These are phyloP conservation scores for Astrocystis sublimbata DNA, from an alignment of 495 filamentous ascomycete species.

Conservation along the genomic window DNA sequence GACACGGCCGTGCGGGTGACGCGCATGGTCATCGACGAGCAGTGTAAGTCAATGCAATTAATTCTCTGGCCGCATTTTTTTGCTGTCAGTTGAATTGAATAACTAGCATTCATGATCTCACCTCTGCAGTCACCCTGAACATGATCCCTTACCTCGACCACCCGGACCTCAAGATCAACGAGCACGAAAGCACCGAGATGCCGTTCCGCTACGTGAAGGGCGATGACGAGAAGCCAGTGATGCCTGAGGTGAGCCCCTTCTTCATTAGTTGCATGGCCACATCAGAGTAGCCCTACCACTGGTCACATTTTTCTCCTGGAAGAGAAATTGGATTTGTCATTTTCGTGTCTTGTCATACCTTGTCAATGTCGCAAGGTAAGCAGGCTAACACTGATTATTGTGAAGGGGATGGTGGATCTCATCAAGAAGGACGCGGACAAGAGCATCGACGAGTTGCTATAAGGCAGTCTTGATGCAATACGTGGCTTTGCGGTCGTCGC, in stretches of 20 bases:
- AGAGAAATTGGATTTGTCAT: too few relatives aligned
- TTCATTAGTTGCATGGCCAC: background rate
- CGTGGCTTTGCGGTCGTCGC: background rate
- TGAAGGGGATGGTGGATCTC: conserved; percentile 89
- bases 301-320: too few relatives aligned
- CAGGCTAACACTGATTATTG: conserved; percentile 10
- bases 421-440: conserved; percentile 95
- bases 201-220: conserved; percentile 92
- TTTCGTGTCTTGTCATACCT: background rate
- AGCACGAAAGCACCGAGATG: conserved; percentile 94
- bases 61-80: too few relatives aligned
- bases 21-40: conserved; percentile 79
- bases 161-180: conserved; percentile 84
- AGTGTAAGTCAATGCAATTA: conserved; percentile 57
- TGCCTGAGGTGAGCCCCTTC: conserved; percentile 72
- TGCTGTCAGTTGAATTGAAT: background rate
- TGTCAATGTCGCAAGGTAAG: background rate
- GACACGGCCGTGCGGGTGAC: conserved; percentile 96
- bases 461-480: conserved; percentile 19
- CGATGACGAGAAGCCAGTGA: conserved; percentile 72
- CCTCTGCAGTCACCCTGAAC: conserved; percentile 63
- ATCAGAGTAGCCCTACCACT: too few relatives aligned
- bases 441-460: conserved; percentile 83
- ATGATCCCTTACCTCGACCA: conserved; percentile 80
- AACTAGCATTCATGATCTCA: background rate